A percentile compares a stretch with the other conserved stretches of the same genome.
These are phyloP conservation scores for Zangia roseola DNA, from an alignment of 768 basidiomycete genomes.

Conservation along the genomic window DNA sequence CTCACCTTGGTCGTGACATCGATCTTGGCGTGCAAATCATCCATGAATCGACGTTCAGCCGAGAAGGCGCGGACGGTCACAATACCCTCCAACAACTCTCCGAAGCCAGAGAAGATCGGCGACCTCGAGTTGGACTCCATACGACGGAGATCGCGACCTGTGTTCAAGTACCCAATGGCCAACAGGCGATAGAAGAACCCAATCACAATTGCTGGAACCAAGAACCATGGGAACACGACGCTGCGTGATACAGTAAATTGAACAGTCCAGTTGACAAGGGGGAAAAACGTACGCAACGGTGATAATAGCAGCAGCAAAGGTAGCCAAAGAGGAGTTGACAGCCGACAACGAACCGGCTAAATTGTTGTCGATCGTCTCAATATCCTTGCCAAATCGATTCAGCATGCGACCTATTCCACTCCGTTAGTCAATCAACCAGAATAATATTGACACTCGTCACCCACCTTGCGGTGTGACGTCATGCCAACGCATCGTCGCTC, in stretches of 20 bases:
- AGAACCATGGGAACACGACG: constrained; percentile 77
- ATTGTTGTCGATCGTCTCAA: constrained; percentile 82
- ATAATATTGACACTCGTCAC: neutral
- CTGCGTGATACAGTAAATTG: too few relatives aligned
- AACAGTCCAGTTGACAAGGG: too few relatives aligned
- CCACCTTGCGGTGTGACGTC: constrained; percentile 79
- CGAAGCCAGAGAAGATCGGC: constrained; percentile 82
- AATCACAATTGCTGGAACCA: constrained; percentile 72
- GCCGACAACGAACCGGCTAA: constrained; percentile 66
- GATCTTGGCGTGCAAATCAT: constrained; percentile 69
- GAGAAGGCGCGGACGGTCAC: constrained; percentile 94
- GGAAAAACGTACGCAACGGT: constrained; percentile 56
- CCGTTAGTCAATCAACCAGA: neutral
- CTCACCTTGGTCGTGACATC: constrained; percentile 74
- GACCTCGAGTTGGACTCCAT: constrained; percentile 90
- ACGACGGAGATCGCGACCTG: constrained; percentile 79
- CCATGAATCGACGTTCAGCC: constrained; percentile 74
- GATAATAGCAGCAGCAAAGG: constrained; percentile 73
- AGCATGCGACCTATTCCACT: constrained; percentile 64
- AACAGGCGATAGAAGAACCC: constrained; percentile 71
- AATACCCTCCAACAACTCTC: constrained; percentile 82
- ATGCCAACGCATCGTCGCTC: constrained; percentile 83
- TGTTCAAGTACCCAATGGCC: constrained; percentile 71
- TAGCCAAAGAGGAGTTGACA: constrained; percentile 76
- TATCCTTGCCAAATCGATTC: constrained; percentile 84